A percentile compares a stretch with the other conserved stretches of the same genome.
These are phyloP conservation scores for Termitomyces bulborhizus DNA, from an alignment of 768 basidiomycete species.

Conservation along the genomic window DNA sequence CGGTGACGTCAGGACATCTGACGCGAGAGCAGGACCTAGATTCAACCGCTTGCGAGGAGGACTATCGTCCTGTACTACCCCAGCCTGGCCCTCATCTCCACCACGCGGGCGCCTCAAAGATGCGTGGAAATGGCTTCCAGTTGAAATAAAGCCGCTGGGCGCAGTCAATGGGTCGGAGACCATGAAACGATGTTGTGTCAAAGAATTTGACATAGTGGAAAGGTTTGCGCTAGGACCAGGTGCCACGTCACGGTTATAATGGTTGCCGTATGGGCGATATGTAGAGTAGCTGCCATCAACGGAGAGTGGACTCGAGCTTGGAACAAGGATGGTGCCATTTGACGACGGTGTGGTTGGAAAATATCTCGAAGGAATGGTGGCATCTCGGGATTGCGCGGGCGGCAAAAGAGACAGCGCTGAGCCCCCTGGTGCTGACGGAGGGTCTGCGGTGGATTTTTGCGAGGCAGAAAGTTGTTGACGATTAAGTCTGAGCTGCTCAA, in stretches of 20 bases:
- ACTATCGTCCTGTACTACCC: constrained; percentile 46
- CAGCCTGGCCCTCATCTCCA: constrained; percentile 29
- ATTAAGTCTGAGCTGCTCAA: constrained; percentile 42
- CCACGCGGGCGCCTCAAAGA: constrained; percentile 42
- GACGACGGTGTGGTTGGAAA: constrained; percentile 40
- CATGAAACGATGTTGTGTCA: constrained; percentile 27
- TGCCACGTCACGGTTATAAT: constrained; percentile 36
- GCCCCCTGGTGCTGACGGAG: constrained; percentile 18
- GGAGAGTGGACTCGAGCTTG: constrained; percentile 63
- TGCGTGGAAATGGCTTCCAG: constrained; percentile 39
- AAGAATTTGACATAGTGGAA: constrained; percentile 31
- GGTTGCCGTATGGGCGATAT: constrained; percentile 33
- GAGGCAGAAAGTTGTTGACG: constrained; percentile 29
- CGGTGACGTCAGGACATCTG: constrained; percentile 38
- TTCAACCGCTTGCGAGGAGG: constrained; percentile 71
- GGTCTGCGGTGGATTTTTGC: constrained; percentile 19
- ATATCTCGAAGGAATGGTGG: constrained; percentile 61
- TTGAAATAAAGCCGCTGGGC: constrained; percentile 51
- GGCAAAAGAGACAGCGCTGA: constrained; percentile 21
- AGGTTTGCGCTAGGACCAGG: constrained; percentile 31
- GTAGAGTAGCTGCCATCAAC: constrained; percentile 32
- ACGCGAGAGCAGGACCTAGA: constrained; percentile 35
- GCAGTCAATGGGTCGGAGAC: constrained; percentile 49
- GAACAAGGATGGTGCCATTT: constrained; percentile 60
- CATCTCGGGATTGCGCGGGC: constrained; percentile 73